Conservation (phyloP, 768 basidiomycete species). For the Paxillus ammoniavirescens region DNA sequence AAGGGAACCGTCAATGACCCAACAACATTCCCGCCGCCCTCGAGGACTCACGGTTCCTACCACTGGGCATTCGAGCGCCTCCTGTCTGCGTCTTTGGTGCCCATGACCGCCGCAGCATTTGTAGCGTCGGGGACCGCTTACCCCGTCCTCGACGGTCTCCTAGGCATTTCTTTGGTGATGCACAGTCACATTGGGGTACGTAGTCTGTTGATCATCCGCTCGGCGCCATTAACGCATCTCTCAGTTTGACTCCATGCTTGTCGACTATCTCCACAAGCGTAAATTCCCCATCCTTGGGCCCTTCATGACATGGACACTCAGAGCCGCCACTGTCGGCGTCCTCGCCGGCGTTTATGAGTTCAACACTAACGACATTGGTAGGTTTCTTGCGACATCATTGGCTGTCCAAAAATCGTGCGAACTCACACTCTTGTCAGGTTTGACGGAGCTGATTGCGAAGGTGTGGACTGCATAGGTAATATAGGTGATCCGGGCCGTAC, state of each 20-base stretch:
- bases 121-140: conserved; percentile 75
- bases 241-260: conserved; percentile 73
- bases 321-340: conserved; percentile 74
- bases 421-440: conserved; percentile 45
- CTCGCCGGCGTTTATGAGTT: conserved; percentile 94
- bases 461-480: conserved; percentile 71
- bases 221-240: background rate
- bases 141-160: conserved; percentile 86
- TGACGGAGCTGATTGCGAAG: conserved; percentile 81
- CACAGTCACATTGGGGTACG: conserved; percentile 94
- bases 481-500: no score
- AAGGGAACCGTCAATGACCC: conserved; percentile 96
- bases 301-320: conserved; percentile 69
- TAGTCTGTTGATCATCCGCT: background rate
- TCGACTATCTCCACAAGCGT: conserved; percentile 91
- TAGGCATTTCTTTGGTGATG: conserved; percentile 84
- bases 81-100: conserved; percentile 83
- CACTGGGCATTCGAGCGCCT: conserved; percentile 94
- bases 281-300: conserved; percentile 88
- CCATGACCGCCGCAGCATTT: conserved; percentile 84
- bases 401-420: background rate
- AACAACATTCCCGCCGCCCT: conserved; percentile 81
- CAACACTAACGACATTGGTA: conserved; percentile 98
- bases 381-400: conserved; percentile 27
- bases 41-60: conserved; percentile 83